Percentiles rank a stretch among this genome's conserved stretches.
Evolutionary conservation across 148 eudicot species (phyloP).

Genomic region (Talinum fruticosum): DNA sequence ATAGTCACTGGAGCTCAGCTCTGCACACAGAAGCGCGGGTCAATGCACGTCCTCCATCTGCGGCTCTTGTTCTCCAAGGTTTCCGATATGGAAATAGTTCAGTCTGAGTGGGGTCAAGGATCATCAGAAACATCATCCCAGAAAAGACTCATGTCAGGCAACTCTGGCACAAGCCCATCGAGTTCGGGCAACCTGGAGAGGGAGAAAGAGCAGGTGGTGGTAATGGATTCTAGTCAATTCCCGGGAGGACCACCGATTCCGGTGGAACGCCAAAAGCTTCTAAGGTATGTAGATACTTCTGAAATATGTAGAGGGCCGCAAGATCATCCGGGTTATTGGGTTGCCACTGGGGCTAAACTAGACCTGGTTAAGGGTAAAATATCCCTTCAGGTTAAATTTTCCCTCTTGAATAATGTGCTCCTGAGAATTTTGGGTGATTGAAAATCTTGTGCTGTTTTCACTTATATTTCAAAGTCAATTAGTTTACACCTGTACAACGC

Average conservation of each 20-base stretch:
- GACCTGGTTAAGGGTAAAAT: constrained; percentile 58
- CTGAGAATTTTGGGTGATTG: neutral
- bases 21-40: constrained; percentile 43
- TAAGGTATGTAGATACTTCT: constrained; percentile 56
- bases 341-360: constrained; percentile 74
- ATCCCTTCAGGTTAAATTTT: constrained; percentile 61
- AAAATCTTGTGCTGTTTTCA: neutral
- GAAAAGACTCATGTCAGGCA: constrained; percentile 39
- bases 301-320: constrained; percentile 60
- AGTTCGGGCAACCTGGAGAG: constrained; percentile 40
- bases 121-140: constrained; percentile 38
- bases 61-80: constrained; percentile 57
- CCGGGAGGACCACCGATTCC: constrained; percentile 78
- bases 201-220: constrained; percentile 35
- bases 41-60: constrained; percentile 58
- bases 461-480: no score
- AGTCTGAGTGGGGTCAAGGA: constrained; percentile 56
- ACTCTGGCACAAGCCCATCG: constrained; percentile 39
- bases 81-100: constrained; percentile 31
- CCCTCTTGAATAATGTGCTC: constrained; percentile 45
- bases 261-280: constrained; percentile 48
- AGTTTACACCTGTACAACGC: neutral
- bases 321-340: constrained; percentile 81
- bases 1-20: constrained; percentile 87
- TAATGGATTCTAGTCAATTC: constrained; percentile 68